Base-by-base conservation (phyloP, 108 stramenopile genomes). In the Nitzschia putrida region DNA sequence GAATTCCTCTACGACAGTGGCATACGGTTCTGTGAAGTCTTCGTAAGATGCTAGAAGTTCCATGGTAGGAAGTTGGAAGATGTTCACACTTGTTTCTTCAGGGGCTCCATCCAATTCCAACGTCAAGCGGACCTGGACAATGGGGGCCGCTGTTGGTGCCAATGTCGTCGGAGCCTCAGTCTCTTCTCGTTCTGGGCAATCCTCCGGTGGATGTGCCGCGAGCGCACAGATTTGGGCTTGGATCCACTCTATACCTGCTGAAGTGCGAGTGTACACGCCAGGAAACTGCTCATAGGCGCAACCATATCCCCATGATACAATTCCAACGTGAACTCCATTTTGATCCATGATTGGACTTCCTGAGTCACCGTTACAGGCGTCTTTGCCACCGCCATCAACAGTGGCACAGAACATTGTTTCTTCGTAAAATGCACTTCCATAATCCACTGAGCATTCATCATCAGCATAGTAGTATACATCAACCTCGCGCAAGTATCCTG, bases 251-350 rank as follows among this genome's bases (percentile, higher is more conserved):
- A 55, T 61, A 20, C 24, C 69, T 21, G 61, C 63, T 14, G 68
- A 68, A 14, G 70, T 68, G 22, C 78, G 43, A 12, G 81, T 55
- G 54, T 85, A 85, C 0, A 85, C 79, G 1, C 84, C 84, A 8
- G 84, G 84, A 55, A 57, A 82, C 16, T 60, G 66, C 11, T 43
- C 63, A 21, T 67, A 49, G 14, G 66, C 78, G 38, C 80, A 84
- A 12, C 76, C 71, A 11, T 74, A 40, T 16, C 75, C 67, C 64
- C 64, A 73, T 0, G 63, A 65, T 22, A 79, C 72, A 0, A 79
- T 59, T 3, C 78, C 78, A 7, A 79, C 67, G 53, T 73, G 78
- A 5, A 64, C 8, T 25, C 24, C 39, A 3, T 20, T 29, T 11
- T 25, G 45, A 0, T 29, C 23, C 11, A 51, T 16, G 23, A 79